A percentile compares a stretch with the other conserved stretches of the same genome.
These are phyloP conservation scores for Botrytis cinerea DNA, from an alignment of 2,329 filamentous ascomycete species.

Conservation along the genomic window DNA sequence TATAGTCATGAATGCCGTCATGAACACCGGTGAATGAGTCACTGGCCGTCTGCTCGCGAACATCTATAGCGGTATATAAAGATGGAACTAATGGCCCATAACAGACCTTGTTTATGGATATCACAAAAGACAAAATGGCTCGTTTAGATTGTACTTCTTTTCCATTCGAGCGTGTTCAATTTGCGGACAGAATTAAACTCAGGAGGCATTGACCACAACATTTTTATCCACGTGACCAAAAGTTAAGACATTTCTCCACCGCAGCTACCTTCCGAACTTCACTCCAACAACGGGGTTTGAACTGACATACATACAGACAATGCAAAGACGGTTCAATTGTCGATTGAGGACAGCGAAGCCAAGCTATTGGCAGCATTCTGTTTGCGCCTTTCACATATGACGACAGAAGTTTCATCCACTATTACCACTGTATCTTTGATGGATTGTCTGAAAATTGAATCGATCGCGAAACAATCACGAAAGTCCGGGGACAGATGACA, in stretches of 20 bases:
- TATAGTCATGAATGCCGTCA: not conserved
- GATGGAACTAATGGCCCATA: not conserved
- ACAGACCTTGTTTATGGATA: not conserved
- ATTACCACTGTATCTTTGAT: not conserved
- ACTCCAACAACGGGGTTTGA: not conserved
- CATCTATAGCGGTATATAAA: not conserved
- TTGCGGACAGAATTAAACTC: not conserved
- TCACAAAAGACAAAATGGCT: not conserved
- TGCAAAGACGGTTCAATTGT: too few relatives aligned
- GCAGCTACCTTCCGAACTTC: not conserved
- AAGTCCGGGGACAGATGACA: conserved; percentile 24
- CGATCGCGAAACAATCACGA: conserved; percentile 16
- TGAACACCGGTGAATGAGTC: conserved; percentile 7
- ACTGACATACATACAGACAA: not conserved
- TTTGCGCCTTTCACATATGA: not conserved
- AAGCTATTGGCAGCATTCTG: not conserved
- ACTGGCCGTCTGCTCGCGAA: not conserved
- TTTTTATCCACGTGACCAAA: not conserved
- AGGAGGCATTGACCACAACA: not conserved
- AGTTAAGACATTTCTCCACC: not conserved
- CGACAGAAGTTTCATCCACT: not conserved
- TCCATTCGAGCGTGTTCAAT: not conserved
- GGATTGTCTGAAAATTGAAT: not conserved
- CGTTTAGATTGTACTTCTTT: not conserved
- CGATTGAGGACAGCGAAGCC: not conserved